phyloP scores from a whole-genome alignment of 2,329 filamentous ascomycete genomes.

The Claviceps humidiphila region DNA sequence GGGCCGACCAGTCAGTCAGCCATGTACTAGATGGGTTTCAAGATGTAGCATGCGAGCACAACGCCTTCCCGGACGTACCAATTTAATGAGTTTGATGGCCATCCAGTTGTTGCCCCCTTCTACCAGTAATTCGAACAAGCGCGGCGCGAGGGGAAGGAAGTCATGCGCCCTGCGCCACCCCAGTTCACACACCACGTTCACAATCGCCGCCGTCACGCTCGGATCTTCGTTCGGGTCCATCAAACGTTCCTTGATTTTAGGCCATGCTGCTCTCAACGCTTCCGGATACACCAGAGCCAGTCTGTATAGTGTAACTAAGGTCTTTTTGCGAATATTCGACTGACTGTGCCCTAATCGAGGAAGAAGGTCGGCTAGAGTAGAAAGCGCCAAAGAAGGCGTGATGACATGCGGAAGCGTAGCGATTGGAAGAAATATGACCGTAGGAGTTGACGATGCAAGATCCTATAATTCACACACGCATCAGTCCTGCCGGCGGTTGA shows the following conservation, averaged over 20 bases:
- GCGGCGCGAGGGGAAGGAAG: conserved; percentile 80
- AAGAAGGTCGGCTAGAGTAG: conserved; percentile 72
- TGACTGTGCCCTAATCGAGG: conserved; percentile 79
- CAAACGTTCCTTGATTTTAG: conserved; percentile 88
- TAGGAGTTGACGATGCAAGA: conserved; percentile 56
- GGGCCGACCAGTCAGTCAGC: conserved; percentile 11
- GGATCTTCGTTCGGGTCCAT: conserved; percentile 83
- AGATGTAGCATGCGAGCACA: background rate
- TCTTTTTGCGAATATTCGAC: conserved; percentile 83
- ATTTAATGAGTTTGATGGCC: conserved; percentile 97
- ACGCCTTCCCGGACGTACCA: conserved; percentile 36
- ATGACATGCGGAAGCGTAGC: conserved; percentile 88
- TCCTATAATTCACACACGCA: conserved; percentile 30
- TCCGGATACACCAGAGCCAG: conserved; percentile 94
- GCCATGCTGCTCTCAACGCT: conserved; percentile 83
- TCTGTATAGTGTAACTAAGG: conserved; percentile 85
- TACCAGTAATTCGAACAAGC: conserved; percentile 83
- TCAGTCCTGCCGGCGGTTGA: background rate
- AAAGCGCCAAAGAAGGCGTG: conserved; percentile 82
- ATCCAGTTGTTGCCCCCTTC: conserved; percentile 98
- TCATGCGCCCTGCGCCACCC: conserved; percentile 90
- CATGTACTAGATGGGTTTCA: background rate
- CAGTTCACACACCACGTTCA: conserved; percentile 93
- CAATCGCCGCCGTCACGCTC: conserved; percentile 87
- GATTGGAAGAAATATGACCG: conserved; percentile 74